Evolutionary conservation across 2,329 filamentous ascomycete genomes (phyloP).

Genomic region (Colletotrichum sp.): DNA sequence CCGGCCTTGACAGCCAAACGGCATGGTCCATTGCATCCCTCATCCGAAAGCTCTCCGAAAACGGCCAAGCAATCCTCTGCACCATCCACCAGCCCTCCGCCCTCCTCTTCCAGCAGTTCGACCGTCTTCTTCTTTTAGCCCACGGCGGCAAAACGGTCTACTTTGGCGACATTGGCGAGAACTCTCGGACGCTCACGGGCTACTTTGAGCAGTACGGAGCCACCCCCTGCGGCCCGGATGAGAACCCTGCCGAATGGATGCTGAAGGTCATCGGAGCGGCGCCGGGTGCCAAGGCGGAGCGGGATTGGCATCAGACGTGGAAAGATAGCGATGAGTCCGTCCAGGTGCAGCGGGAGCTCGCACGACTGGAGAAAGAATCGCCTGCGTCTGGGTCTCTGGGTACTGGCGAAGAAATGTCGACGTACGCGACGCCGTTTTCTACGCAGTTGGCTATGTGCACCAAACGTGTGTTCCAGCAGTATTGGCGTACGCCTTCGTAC

Average conservation of each 20-base stretch:
- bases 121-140: conserved; percentile 58
- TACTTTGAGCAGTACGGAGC: conserved; percentile 69
- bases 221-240: conserved; percentile 50
- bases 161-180: conserved; percentile 55
- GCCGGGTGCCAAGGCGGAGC: conserved; percentile 40
- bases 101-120: conserved; percentile 50
- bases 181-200: conserved; percentile 50
- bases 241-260: conserved; percentile 74
- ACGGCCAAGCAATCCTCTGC: conserved; percentile 47
- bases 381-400: not conserved
- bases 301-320: conserved; percentile 39
- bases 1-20: conserved; percentile 75
- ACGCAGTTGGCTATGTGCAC: conserved; percentile 65
- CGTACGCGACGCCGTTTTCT: conserved; percentile 72
- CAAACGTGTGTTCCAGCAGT: conserved; percentile 74
- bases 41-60: conserved; percentile 65
- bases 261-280: conserved; percentile 47
- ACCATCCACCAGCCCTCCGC: conserved; percentile 53
- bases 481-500: conserved; percentile 78
- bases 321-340: conserved; percentile 34
- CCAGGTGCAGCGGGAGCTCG: conserved; percentile 35
- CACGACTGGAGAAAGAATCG: conserved; percentile 24
- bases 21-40: conserved; percentile 76
- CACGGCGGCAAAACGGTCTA: conserved; percentile 63
- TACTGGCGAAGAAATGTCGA: conserved; percentile 36